Percentiles rank a stretch among this genome's conserved stretches.
Conservation (phyloP, 257 asterid genomes). For the Linderniella brevidens region DNA sequence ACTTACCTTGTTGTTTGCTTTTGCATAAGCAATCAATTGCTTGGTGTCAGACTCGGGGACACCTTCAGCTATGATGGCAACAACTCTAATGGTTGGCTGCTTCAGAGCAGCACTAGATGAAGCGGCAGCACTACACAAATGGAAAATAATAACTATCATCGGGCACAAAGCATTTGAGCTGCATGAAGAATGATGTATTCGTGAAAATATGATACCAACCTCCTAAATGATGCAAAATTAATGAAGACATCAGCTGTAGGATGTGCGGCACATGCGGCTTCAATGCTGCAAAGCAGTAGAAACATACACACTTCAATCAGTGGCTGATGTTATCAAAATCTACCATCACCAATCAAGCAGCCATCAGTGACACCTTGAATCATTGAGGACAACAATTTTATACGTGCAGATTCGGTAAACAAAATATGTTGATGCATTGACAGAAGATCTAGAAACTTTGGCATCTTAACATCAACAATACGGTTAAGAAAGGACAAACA, state of each 20-base stretch:
- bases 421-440: too few species aligned
- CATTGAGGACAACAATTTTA: too few species aligned
- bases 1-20: constrained; percentile 82
- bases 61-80: constrained; percentile 97
- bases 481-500: not conserved
- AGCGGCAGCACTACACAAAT: constrained; percentile 72
- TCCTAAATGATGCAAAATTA: constrained; percentile 93
- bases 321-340: constrained; percentile 1
- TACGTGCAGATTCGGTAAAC: too few species aligned
- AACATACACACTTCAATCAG: constrained; percentile 5
- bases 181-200: not conserved
- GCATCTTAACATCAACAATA: not conserved
- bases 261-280: constrained; percentile 89
- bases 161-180: constrained; percentile 13
- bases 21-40: constrained; percentile 93
- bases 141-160: constrained; percentile 17
- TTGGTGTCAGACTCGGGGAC: constrained; percentile 93
- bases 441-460: too few species aligned
- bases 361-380: too few species aligned
- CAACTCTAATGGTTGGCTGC: constrained; percentile 94
- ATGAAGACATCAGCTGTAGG: constrained; percentile 99
- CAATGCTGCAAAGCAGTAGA: constrained; percentile 38
- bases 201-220: constrained; percentile 33
- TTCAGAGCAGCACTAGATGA: constrained; percentile 92
- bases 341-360: too few species aligned